phyloP scores from a whole-genome alignment of 140 eudicot genomes.

The Anethum foeniculum region DNA sequence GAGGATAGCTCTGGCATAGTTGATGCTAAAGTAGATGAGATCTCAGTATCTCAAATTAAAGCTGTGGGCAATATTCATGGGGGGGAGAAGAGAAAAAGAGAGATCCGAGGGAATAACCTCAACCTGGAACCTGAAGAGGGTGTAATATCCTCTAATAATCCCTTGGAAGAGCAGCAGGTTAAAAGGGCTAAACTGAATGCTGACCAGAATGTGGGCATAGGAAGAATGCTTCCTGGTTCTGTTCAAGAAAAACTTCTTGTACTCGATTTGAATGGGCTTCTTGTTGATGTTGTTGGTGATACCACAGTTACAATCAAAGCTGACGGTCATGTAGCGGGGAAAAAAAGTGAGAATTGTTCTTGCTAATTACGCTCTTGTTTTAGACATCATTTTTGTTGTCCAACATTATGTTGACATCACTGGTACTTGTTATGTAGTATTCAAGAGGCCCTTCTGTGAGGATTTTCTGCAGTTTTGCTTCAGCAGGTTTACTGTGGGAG shows the following conservation, averaged over 20 bases:
- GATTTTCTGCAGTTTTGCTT: conserved; percentile 72
- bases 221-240: conserved; percentile 11
- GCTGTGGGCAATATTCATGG: background rate
- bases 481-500: conserved; percentile 56
- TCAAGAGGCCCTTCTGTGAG: conserved; percentile 78
- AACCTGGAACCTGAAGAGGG: background rate
- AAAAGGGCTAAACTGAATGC: background rate
- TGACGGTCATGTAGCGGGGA: conserved; percentile 29
- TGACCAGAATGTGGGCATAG: conserved; percentile 1
- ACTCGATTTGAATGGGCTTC: conserved; percentile 57
- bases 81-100: background rate
- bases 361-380: background rate
- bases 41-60: background rate
- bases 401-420: conserved; percentile 11
- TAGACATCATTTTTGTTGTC: background rate
- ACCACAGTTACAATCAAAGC: conserved; percentile 26
- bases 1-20: background rate
- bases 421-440: conserved; percentile 45
- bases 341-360: conserved; percentile 40
- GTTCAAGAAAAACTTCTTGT: conserved; percentile 58
- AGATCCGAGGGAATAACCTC: background rate
- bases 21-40: background rate
- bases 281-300: conserved; percentile 39
- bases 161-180: background rate
- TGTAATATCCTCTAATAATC: background rate